These are phyloP conservation scores for Sutorius eximius DNA, from an alignment of 1,284 basidiomycete genomes.

Conservation along the genomic window DNA sequence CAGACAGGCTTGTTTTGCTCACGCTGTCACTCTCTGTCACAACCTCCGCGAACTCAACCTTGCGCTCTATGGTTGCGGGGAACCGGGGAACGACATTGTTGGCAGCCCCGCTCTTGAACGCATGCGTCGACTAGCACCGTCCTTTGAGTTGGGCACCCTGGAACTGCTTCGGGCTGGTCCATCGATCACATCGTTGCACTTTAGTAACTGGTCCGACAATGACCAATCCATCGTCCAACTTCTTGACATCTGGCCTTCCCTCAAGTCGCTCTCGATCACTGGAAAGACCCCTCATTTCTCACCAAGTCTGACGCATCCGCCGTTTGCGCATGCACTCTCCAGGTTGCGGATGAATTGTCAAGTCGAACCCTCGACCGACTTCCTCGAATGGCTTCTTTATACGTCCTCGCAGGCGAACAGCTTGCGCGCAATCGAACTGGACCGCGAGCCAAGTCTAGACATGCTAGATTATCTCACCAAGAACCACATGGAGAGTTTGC, in stretches of 20 bases:
- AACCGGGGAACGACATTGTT: constrained; percentile 46
- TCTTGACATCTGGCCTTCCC: constrained; percentile 57
- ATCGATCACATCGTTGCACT: constrained; percentile 53
- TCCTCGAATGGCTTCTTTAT: constrained; percentile 67
- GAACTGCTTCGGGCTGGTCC: constrained; percentile 54
- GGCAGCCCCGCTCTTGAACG: constrained; percentile 48
- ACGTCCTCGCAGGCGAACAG: constrained; percentile 45
- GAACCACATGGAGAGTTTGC: constrained; percentile 47
- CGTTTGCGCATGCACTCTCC: constrained; percentile 47
- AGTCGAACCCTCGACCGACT: constrained; percentile 53
- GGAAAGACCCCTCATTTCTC: constrained; percentile 58
- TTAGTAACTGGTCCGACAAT: constrained; percentile 71
- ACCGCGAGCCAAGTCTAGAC: constrained; percentile 53
- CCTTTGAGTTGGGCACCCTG: constrained; percentile 56
- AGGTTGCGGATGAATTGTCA: constrained; percentile 64
- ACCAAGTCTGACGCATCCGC: constrained; percentile 39
- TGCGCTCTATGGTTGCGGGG: constrained; percentile 56
- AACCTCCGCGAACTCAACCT: constrained; percentile 56
- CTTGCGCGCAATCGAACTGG: constrained; percentile 54
- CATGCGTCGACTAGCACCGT: constrained; percentile 49
- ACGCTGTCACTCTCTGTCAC: constrained; percentile 56
- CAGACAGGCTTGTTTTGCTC: constrained; percentile 54
- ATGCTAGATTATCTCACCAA: constrained; percentile 53
- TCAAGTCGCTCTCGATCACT: constrained; percentile 55
- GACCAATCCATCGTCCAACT: constrained; percentile 57